Base-by-base conservation (phyloP, 768 basidiomycete genomes). In the Auricularia sp. region DNA sequence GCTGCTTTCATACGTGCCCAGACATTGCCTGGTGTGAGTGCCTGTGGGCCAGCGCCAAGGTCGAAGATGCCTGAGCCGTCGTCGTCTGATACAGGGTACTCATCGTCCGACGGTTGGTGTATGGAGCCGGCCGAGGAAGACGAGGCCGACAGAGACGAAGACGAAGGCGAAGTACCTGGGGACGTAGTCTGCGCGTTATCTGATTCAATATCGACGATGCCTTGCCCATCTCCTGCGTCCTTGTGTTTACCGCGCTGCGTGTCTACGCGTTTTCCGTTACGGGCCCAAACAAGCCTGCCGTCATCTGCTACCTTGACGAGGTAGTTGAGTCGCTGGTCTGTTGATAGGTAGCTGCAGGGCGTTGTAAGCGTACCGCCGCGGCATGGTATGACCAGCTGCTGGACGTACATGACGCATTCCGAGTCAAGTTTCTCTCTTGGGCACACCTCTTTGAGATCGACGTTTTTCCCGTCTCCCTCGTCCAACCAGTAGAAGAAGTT, bases 281-380 rank as follows among this genome's bases (percentile, higher is more conserved):
- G 80, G 2, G 81, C 83, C 85, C 85, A 87, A 4, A 79, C 76
- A 8, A 86, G 76, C 64, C 76, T 80, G 2, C 87, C 87, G 21
- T 81, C 73, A 0, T 72, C 67, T 67, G 83, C 82, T 54, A 88
- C 80, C 51, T 78, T 79, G 63, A 85, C 82, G 3, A 88, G 78
- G 68, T 89, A 89, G 69, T 88, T 88, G 29, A 85, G 73, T 11
- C 83, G 75, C 73, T 87, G 85, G 68, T 86, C 83, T 2, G 78
- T 76, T 2, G 83, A 83, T 1, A 87, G 77, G 70, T 85, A 87
- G 21, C 82, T 85, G 66, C n/a, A 14, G 56, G 45, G 35, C 34
- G 42, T 6, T 34, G 35, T 7, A 14, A 71, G 47, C 16, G 18
- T 45, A 45, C 44, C 16, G 78, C 66, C 65, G 82, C 79, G 76